Percentiles rank a stretch among this genome's conserved stretches.
These are phyloP conservation scores for Myxozyma udenii DNA, from an alignment of 805 yeast species.

Conservation along the genomic window DNA sequence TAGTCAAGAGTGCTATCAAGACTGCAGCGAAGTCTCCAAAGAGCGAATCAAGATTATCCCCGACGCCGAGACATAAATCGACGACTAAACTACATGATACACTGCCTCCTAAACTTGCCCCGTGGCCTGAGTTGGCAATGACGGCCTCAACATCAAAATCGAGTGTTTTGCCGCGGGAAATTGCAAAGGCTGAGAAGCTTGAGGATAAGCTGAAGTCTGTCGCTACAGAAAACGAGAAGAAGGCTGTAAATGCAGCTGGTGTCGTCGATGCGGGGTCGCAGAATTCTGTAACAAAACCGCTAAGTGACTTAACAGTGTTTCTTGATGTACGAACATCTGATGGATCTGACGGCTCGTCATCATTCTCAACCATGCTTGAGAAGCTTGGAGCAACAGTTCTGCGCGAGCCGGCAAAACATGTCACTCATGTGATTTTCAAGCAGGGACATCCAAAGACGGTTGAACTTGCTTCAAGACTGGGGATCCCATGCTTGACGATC, in stretches of 20 bases:
- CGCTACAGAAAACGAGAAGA: too few relatives aligned
- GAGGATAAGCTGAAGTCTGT: too few relatives aligned
- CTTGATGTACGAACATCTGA: constrained; percentile 26
- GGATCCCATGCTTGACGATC: constrained; percentile 15
- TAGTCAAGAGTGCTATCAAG: constrained; percentile 1
- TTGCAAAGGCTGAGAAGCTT: too few relatives aligned
- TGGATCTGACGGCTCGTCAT: constrained; percentile 27
- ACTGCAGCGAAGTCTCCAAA: background rate
- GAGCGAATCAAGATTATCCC: background rate
- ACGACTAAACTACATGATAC: background rate
- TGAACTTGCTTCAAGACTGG: constrained; percentile 12
- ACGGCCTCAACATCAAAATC: too few relatives aligned
- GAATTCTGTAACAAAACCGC: too few relatives aligned
- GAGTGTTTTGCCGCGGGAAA: too few relatives aligned
- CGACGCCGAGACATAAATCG: background rate
- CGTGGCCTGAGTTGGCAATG: too few relatives aligned
- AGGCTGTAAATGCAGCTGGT: too few relatives aligned
- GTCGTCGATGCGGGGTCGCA: too few relatives aligned
- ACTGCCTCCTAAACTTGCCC: background rate
- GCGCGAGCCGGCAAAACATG: constrained; percentile 8
- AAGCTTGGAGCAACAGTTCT: constrained; percentile 27
- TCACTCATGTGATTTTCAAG: constrained; percentile 30
- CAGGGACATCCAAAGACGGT: constrained; percentile 26
- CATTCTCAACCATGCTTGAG: constrained; percentile 15
- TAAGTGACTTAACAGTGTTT: constrained; percentile 18